A percentile compares a stretch with the other conserved stretches of the same genome.
These are phyloP conservation scores for Fulvia fulva DNA, from an alignment of 2,329 filamentous ascomycete species.

Conservation along the genomic window DNA sequence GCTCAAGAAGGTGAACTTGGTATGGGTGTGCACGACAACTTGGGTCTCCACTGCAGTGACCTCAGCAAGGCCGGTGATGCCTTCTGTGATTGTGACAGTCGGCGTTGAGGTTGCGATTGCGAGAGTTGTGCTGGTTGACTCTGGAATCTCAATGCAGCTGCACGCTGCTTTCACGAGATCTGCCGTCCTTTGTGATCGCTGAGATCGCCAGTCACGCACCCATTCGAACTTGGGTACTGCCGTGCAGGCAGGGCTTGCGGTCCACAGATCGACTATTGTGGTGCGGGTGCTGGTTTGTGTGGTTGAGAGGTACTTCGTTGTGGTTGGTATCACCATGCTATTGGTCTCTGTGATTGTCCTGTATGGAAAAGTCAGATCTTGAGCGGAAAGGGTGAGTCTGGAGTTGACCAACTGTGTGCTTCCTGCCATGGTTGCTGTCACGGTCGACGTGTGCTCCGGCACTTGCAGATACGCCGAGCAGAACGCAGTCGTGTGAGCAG, in stretches of 20 bases:
- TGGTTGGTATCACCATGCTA: background rate
- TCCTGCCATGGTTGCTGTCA: background rate
- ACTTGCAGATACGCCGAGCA: slow-evolving; percentile 6
- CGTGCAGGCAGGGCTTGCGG: background rate
- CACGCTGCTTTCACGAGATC: background rate
- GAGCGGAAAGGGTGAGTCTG: too few relatives aligned
- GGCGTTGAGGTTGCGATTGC: background rate
- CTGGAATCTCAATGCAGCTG: background rate
- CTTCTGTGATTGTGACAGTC: background rate
- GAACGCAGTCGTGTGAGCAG: slow-evolving; percentile 4
- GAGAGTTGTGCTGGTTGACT: background rate
- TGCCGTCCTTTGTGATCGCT: background rate
- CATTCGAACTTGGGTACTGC: background rate
- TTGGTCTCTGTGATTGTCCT: background rate
- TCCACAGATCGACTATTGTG: background rate
- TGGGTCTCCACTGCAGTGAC: background rate
- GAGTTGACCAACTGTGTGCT: background rate
- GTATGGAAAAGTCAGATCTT: background rate
- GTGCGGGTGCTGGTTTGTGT: background rate
- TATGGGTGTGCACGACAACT: background rate
- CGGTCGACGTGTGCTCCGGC: background rate
- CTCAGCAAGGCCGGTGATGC: background rate
- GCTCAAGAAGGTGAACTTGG: background rate
- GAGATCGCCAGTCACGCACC: background rate
- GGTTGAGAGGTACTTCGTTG: background rate